Conservation (phyloP, 306 rosid species). For the Vicia faba region DNA sequence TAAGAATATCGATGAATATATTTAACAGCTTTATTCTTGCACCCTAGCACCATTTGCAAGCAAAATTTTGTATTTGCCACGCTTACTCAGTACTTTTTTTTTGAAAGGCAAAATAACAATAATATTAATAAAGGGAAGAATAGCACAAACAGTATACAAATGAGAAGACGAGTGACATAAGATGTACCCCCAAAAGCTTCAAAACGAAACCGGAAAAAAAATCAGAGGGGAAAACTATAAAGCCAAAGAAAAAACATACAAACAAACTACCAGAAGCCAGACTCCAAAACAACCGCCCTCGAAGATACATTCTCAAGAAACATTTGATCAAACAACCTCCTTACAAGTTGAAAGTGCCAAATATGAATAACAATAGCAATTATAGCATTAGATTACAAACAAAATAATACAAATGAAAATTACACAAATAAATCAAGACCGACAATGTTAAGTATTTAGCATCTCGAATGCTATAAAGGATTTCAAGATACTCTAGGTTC, state of each 20-base stretch:
- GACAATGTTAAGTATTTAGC: constrained; percentile 2
- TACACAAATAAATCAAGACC: neutral
- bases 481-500: neutral
- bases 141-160: no score
- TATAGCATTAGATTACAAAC: constrained; percentile 5
- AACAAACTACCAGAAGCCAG: no score
- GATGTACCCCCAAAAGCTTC: no score
- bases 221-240: no score
- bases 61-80: neutral
- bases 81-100: no score
- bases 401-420: neutral
- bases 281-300: no score
- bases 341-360: constrained; percentile 11
- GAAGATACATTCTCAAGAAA: no score
- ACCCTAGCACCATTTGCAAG: constrained; percentile 5
- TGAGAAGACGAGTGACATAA: no score
- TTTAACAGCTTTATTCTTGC: neutral
- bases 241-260: no score
- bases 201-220: no score
- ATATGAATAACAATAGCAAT: neutral
- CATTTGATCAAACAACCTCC: constrained; percentile 10
- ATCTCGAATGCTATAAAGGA: neutral
- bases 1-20: neutral
- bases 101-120: no score
- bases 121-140: no score